These are phyloP conservation scores for Bombardia bombarda DNA, from an alignment of 495 filamentous ascomycete genomes.

Conservation along the genomic window DNA sequence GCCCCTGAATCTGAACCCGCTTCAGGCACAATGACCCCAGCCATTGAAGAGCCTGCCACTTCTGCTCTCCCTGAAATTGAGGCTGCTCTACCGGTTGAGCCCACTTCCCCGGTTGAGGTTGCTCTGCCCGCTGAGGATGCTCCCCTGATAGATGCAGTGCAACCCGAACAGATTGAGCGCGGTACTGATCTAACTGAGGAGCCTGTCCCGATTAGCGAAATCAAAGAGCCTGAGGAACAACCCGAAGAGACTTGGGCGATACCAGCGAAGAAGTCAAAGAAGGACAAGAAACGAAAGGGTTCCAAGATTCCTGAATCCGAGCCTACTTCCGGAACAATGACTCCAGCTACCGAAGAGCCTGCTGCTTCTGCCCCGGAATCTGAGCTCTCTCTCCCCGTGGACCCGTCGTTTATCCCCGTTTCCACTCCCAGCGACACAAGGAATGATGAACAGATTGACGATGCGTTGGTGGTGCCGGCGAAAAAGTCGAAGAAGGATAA, in stretches of 20 bases:
- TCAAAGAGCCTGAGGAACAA: neutral
- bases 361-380: neutral
- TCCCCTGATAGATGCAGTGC: neutral
- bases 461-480: too few species aligned
- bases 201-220: neutral
- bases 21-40: slow-evolving; percentile 6
- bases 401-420: too few species aligned
- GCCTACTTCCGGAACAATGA: neutral
- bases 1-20: slow-evolving; percentile 8
- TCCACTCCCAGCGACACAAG: too few species aligned
- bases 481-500: slow-evolving; percentile 19
- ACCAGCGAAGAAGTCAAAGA: slow-evolving; percentile 22
- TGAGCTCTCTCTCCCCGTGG: neutral
- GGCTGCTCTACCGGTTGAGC: too few species aligned
- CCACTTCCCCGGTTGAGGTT: too few species aligned
- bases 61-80: too few species aligned
- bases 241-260: slow-evolving; percentile 4
- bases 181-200: neutral
- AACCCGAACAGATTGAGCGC: neutral
- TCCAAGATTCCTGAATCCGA: slow-evolving; percentile 3
- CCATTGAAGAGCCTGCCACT: neutral
- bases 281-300: slow-evolving; percentile 5
- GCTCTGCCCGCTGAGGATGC: neutral
- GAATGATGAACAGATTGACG: too few species aligned
- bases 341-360: neutral